These are phyloP conservation scores for Opeltia flavorubescens DNA, from an alignment of 495 filamentous ascomycete genomes.

Conservation along the genomic window DNA sequence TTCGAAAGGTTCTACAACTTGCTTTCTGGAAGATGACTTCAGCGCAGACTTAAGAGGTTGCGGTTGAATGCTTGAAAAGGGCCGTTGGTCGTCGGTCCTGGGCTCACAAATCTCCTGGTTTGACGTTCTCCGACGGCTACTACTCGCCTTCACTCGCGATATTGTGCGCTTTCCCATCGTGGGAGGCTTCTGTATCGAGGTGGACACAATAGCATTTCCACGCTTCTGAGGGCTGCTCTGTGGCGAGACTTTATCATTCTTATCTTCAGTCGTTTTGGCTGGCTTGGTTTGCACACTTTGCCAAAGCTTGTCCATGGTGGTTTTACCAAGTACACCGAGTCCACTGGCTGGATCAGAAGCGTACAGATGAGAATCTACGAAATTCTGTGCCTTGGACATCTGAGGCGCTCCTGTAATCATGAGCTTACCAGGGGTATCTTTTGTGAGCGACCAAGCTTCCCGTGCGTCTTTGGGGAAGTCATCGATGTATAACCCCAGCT, in stretches of 20 bases:
- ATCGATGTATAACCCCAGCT: conserved; percentile 61
- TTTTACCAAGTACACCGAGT: conserved; percentile 19
- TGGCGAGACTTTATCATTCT: conserved; percentile 3
- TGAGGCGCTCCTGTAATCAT: conserved; percentile 41
- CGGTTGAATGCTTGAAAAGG: not conserved
- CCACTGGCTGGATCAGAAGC: conserved; percentile 33
- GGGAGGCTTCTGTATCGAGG: conserved; percentile 8
- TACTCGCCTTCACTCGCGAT: conserved; percentile 9
- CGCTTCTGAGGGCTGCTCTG: not conserved
- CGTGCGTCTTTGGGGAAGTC: conserved; percentile 40
- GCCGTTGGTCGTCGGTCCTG: not conserved
- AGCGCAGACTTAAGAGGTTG: conserved; percentile 12
- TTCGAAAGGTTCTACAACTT: conserved; percentile 17
- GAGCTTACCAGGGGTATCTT: conserved; percentile 16
- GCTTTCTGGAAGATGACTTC: conserved; percentile 2
- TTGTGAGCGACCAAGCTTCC: conserved; percentile 49
- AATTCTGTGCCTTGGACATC: conserved; percentile 41
- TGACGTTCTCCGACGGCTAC: conserved; percentile 1
- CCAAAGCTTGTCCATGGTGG: conserved; percentile 13
- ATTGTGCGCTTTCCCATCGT: conserved; percentile 13
- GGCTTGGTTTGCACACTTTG: conserved; percentile 4
- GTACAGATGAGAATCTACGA: conserved; percentile 39
- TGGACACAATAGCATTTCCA: not conserved
- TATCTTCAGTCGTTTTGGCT: not conserved
- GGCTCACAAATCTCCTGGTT: not conserved